Conservation (phyloP, 2,329 filamentous ascomycete species). For the Fusarium sp. region DNA sequence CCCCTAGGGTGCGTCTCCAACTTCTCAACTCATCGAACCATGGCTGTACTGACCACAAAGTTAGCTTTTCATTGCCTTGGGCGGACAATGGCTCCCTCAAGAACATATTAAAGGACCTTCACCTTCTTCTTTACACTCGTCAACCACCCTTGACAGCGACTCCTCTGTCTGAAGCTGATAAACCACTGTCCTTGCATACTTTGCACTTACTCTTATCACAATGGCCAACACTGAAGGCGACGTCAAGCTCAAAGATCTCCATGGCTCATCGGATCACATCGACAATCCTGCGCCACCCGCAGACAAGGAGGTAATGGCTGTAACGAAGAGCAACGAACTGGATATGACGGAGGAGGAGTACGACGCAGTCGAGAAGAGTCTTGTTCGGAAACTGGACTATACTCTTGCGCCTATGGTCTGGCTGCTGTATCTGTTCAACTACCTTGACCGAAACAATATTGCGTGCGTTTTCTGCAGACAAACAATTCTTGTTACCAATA, state of each 20-base stretch:
- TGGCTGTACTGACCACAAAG: not conserved
- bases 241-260: not conserved
- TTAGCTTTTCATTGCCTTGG: not conserved
- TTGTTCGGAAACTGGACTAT: not conserved
- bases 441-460: not conserved
- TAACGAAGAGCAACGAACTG: not conserved
- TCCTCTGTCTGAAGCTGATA: not conserved
- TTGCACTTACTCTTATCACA: not conserved
- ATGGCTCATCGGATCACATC: not conserved
- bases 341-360: not conserved
- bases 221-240: not conserved
- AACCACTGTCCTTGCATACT: not conserved
- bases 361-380: not conserved
- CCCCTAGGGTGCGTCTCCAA: not conserved
- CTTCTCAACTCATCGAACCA: not conserved
- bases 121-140: not conserved
- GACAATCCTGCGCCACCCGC: not conserved
- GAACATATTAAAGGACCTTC: not conserved
- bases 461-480: not conserved
- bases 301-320: not conserved
- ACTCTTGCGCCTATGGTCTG: not conserved
- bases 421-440: not conserved
- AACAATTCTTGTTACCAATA: not conserved
- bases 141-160: not conserved
- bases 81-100: not conserved